phyloP scores from a whole-genome alignment of 768 basidiomycete genomes.

The Epithele typhae region DNA sequence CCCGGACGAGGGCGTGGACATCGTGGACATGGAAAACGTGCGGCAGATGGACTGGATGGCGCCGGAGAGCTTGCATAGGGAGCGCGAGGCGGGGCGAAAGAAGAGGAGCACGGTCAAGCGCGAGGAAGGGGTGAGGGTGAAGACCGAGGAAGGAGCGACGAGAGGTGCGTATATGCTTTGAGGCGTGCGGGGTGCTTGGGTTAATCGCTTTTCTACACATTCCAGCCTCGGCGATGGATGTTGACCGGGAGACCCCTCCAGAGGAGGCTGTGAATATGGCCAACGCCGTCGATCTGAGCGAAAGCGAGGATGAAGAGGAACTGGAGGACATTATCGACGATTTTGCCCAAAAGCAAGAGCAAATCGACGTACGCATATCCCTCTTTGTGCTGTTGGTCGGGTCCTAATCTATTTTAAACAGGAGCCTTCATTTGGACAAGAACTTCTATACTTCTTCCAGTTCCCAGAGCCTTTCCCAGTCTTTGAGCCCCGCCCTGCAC shows the following conservation, averaged over 20 bases:
- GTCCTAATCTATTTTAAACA: constrained; percentile 15
- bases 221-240: constrained; percentile 21
- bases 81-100: constrained; percentile 28
- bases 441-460: constrained; percentile 83
- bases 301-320: constrained; percentile 75
- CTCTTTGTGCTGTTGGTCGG: no score
- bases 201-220: no score
- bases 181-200: background rate
- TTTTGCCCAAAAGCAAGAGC: constrained; percentile 44
- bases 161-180: constrained; percentile 29
- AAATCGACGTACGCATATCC: constrained; percentile 34
- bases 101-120: constrained; percentile 16
- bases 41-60: constrained; percentile 86
- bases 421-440: constrained; percentile 51
- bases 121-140: constrained; percentile 48
- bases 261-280: constrained; percentile 40
- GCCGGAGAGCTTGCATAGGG: constrained; percentile 61
- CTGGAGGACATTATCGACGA: constrained; percentile 74
- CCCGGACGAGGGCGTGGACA: constrained; percentile 83
- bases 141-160: constrained; percentile 22
- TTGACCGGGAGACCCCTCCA: constrained; percentile 14
- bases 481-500: constrained; percentile 43
- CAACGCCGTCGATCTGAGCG: constrained; percentile 66
- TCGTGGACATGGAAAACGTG: constrained; percentile 79
- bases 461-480: constrained; percentile 84